Evolutionary conservation across 106 monocot genomes (phyloP).

Genomic region (Vanilla planifolia): DNA sequence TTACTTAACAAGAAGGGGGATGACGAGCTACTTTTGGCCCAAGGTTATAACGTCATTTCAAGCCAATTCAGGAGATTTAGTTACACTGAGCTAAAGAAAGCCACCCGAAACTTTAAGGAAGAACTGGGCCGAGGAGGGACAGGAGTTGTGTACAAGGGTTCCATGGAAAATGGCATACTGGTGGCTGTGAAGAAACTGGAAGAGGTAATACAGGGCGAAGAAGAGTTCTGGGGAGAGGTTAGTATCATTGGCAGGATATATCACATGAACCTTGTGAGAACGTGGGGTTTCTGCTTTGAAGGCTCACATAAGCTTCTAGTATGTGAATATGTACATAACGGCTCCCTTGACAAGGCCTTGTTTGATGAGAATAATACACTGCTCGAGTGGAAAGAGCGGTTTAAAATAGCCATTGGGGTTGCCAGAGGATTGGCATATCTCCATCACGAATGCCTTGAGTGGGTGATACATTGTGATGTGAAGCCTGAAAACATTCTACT

Average conservation of each 20-base stretch:
- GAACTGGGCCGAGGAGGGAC: constrained; percentile 56
- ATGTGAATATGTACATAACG: constrained; percentile 51
- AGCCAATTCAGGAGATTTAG: constrained; percentile 46
- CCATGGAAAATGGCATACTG: constrained; percentile 35
- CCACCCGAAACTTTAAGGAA: constrained; percentile 37
- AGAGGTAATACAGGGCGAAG: constrained; percentile 42
- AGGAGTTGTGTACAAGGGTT: constrained; percentile 55
- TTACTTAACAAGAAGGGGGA: constrained; percentile 21
- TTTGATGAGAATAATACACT: constrained; percentile 4
- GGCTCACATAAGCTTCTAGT: constrained; percentile 37
- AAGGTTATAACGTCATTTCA: constrained; percentile 48
- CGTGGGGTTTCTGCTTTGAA: constrained; percentile 56
- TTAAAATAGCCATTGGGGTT: constrained; percentile 39
- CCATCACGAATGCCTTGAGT: constrained; percentile 66
- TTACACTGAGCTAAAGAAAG: constrained; percentile 40
- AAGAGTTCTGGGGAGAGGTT: constrained; percentile 53
- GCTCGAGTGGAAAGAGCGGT: constrained; percentile 49
- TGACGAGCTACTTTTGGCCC: constrained; percentile 12
- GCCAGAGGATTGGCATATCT: constrained; percentile 62
- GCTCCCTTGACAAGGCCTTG: constrained; percentile 44
- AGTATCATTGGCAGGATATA: constrained; percentile 43
- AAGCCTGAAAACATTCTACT: constrained; percentile 63
- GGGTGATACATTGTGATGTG: constrained; percentile 64
- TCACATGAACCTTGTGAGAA: constrained; percentile 69
- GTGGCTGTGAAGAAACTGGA: constrained; percentile 57